Conservation (phyloP, 2,329 filamentous ascomycete species). For the Karstenula rhodostoma region DNA sequence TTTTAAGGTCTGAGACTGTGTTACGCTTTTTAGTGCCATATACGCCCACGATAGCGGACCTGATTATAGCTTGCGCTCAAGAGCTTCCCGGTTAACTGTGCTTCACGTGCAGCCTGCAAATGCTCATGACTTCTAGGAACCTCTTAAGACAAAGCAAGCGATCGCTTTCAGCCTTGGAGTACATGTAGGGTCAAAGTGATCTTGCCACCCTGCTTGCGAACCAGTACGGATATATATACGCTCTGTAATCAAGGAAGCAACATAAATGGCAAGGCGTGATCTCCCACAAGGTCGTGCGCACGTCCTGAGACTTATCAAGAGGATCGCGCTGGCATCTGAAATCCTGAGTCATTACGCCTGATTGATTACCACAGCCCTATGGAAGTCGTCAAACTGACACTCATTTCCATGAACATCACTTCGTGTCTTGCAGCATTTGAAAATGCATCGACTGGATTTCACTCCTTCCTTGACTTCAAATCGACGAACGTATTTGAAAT, state of each 20-base stretch:
- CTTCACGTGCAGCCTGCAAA: constrained; percentile 21
- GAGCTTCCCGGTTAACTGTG: constrained; percentile 20
- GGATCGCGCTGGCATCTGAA: too few species aligned
- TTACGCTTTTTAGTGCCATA: too few species aligned
- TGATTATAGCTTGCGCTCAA: too few species aligned
- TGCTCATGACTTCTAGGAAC: too few species aligned
- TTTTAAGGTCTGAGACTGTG: too few species aligned
- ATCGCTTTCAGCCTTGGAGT: too few species aligned
- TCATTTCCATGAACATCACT: background rate
- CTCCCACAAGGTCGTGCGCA: background rate
- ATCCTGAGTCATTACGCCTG: too few species aligned
- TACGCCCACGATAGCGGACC: too few species aligned
- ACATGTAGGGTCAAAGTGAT: too few species aligned
- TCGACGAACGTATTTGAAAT: background rate
- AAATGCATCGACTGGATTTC: background rate
- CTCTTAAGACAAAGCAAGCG: too few species aligned
- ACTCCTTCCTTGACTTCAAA: background rate
- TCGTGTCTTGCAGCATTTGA: background rate
- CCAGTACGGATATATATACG: background rate
- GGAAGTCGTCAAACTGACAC: background rate
- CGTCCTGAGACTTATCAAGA: background rate
- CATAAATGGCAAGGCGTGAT: background rate
- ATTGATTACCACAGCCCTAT: too few species aligned
- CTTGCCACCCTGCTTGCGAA: background rate
- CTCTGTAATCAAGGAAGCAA: background rate